These are phyloP conservation scores for Globisporangium heterothallicum DNA, from an alignment of 352 stramenopile genomes.

Conservation along the genomic window DNA sequence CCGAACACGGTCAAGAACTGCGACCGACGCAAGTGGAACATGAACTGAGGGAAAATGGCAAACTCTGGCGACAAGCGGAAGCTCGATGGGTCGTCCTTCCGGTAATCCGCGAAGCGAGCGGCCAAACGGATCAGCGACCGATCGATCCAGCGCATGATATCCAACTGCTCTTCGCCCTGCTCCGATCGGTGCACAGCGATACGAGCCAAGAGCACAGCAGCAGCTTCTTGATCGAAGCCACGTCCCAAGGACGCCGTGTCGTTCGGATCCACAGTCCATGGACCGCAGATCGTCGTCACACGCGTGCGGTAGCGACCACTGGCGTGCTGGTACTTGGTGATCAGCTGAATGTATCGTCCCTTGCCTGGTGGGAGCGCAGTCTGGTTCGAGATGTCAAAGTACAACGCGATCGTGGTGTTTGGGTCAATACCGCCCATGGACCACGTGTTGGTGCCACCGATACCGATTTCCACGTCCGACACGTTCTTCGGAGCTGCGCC, in stretches of 20 bases:
- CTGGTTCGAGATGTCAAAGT: constrained; percentile 97
- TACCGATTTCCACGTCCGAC: constrained; percentile 95
- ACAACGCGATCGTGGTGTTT: constrained; percentile 97
- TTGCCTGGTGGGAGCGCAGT: constrained; percentile 71
- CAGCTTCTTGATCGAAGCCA: constrained; percentile 98
- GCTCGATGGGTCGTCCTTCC: constrained; percentile 95
- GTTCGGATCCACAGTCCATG: constrained; percentile 92
- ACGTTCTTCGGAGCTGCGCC: constrained; percentile 89
- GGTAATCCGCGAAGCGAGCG: constrained; percentile 98
- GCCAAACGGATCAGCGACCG: constrained; percentile 97
- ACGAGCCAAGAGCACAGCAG: constrained; percentile 94
- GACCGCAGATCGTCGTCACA: constrained; percentile 96
- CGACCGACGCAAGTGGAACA: constrained; percentile 98
- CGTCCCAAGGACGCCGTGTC: constrained; percentile 90
- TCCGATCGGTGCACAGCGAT: constrained; percentile 85
- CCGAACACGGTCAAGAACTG: constrained; percentile 99
- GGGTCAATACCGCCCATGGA: constrained; percentile 96
- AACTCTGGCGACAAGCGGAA: constrained; percentile 98
- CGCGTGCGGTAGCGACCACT: constrained; percentile 93
- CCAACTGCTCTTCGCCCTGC: constrained; percentile 79
- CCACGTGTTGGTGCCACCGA: constrained; percentile 91
- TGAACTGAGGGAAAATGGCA: constrained; percentile 99
- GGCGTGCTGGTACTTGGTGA: constrained; percentile 98
- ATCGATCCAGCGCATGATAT: constrained; percentile 92
- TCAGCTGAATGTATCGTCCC: constrained; percentile 96